phyloP scores from a whole-genome alignment of 495 filamentous ascomycete species.

The Xylaria scruposa region DNA sequence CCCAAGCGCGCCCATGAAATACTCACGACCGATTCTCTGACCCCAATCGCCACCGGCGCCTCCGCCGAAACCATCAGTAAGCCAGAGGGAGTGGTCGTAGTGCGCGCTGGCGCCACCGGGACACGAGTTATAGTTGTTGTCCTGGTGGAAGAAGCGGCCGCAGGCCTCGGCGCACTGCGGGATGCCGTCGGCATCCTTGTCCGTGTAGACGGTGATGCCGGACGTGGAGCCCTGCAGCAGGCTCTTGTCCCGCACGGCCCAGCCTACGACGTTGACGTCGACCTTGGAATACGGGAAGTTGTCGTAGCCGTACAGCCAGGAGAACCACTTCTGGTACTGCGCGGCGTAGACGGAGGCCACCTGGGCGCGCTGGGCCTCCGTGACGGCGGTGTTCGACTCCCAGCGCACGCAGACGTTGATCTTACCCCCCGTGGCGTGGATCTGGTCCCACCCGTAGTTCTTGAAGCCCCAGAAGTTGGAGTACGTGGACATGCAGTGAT shows the following conservation, averaged over 20 bases:
- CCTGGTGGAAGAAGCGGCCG: slow-evolving; percentile 32
- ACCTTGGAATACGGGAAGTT: slow-evolving; percentile 19
- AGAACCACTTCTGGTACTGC: slow-evolving; percentile 25
- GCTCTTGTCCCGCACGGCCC: slow-evolving; percentile 15
- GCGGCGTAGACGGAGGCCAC: slow-evolving; percentile 16
- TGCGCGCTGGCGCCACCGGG: slow-evolving; percentile 23
- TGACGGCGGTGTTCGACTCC: slow-evolving; percentile 27
- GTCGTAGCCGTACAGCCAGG: slow-evolving; percentile 21
- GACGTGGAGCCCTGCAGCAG: not conserved
- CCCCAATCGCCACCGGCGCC: slow-evolving; percentile 8
- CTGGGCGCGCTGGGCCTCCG: slow-evolving; percentile 23
- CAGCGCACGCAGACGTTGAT: slow-evolving; percentile 31
- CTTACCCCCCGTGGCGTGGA: slow-evolving; percentile 19
- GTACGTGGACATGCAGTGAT: slow-evolving; percentile 22
- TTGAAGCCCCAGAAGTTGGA: slow-evolving; percentile 19
- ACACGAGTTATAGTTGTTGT: slow-evolving; percentile 25
- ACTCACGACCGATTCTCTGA: not conserved
- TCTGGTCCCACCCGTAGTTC: slow-evolving; percentile 25
- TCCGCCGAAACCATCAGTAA: slow-evolving; percentile 1
- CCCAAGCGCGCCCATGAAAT: not conserved
- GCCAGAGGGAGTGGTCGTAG: not conserved
- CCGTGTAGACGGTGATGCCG: slow-evolving; percentile 22
- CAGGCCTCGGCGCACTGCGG: slow-evolving; percentile 25
- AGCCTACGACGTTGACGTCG: slow-evolving; percentile 23
- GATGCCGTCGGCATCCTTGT: slow-evolving; percentile 23